phyloP scores from a whole-genome alignment of 148 eudicot genomes.

The Vaccinium myrtillus region DNA sequence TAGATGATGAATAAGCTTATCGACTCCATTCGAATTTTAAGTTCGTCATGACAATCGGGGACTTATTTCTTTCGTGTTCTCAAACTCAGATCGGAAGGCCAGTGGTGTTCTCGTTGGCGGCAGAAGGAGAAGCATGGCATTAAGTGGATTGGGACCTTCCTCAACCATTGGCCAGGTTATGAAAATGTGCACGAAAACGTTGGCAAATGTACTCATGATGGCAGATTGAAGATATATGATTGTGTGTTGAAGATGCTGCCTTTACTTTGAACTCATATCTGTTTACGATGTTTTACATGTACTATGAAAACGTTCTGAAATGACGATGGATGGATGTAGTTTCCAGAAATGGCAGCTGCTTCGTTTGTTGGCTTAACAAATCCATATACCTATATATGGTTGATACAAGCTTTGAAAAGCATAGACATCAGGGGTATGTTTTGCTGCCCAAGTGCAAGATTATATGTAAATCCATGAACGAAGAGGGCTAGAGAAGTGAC shows the following conservation, averaged over 20 bases:
- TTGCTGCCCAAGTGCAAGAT: no score
- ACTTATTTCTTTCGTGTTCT: background rate
- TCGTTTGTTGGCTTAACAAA: background rate
- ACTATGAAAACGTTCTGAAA: background rate
- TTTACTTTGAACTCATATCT: slow-evolving; percentile 22
- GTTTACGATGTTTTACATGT: background rate
- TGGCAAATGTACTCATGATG: slow-evolving; percentile 3
- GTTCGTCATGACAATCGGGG: background rate
- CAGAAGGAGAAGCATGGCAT: no score
- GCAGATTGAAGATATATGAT: background rate
- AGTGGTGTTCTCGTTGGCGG: slow-evolving; percentile 78
- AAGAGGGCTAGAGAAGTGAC: no score
- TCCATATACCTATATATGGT: background rate
- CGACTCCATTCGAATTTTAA: background rate
- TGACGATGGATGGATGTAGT: background rate
- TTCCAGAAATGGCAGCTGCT: background rate
- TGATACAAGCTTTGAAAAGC: no score
- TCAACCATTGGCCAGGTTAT: slow-evolving; percentile 48
- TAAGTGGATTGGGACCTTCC: slow-evolving; percentile 94
- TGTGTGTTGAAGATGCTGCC: slow-evolving; percentile 15
- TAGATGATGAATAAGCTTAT: background rate
- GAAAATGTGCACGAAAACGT: slow-evolving; percentile 11
- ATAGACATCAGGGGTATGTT: no score
- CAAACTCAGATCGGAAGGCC: slow-evolving; percentile 81
- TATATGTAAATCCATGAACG: no score